Percentiles rank a stretch among this genome's conserved stretches.
phyloP scores from a whole-genome alignment of 1,284 basidiomycete species.

The Trichosporon ovoides region DNA sequence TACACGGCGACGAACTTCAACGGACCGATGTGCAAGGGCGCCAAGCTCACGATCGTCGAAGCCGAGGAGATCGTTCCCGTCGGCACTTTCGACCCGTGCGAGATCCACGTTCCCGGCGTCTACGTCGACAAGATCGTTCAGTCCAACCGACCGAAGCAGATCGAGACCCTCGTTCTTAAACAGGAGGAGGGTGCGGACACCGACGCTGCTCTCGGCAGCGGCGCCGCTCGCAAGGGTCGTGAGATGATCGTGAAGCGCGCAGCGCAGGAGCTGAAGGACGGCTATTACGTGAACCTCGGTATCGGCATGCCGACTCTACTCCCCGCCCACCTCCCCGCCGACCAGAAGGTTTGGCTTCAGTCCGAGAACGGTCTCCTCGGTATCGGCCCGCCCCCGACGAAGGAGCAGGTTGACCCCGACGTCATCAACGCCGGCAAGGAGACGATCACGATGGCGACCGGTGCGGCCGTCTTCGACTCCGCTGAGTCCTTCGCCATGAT shows the following conservation, averaged over 20 bases:
- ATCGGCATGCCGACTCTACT: conserved; percentile 85
- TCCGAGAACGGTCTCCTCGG: conserved; percentile 89
- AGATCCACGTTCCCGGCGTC: conserved; percentile 76
- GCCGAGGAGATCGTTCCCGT: conserved; percentile 83
- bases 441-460: conserved; percentile 79
- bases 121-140: conserved; percentile 78
- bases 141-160: conserved; percentile 65
- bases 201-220: conserved; percentile 51
- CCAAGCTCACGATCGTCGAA: conserved; percentile 84
- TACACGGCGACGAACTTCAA: conserved; percentile 83
- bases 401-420: conserved; percentile 74
- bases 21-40: conserved; percentile 76
- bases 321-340: conserved; percentile 67
- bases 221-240: conserved; percentile 52
- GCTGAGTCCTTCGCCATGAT: conserved; percentile 91
- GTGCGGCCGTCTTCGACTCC: conserved; percentile 84
- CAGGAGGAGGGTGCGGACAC: conserved; percentile 52
- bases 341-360: conserved; percentile 77
- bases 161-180: conserved; percentile 69
- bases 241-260: conserved; percentile 68
- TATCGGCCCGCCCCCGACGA: conserved; percentile 84
- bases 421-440: conserved; percentile 92
- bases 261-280: conserved; percentile 80
- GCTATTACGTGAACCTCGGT: conserved; percentile 68
- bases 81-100: conserved; percentile 71